phyloP scores from a whole-genome alignment of 2,329 filamentous ascomycete species.

The Coniella vitis region DNA sequence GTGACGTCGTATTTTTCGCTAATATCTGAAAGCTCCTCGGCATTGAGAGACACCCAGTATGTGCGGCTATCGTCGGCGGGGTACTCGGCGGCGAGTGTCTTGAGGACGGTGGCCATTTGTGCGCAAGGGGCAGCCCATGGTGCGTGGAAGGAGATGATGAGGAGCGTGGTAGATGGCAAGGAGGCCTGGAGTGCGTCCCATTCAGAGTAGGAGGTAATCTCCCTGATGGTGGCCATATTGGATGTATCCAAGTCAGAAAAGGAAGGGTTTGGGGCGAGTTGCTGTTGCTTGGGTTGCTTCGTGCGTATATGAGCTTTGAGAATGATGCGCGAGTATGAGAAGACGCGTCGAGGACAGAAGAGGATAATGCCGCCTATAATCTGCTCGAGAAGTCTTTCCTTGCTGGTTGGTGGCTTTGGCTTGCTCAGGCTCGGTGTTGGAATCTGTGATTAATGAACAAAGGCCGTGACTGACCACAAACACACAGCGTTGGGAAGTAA shows the following conservation, averaged over 20 bases:
- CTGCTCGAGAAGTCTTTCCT: background rate
- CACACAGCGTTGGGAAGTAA: background rate
- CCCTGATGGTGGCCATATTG: conserved; percentile 66
- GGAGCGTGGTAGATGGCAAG: conserved; percentile 62
- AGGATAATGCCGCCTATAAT: too few species aligned
- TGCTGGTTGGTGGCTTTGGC: background rate
- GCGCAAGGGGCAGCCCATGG: conserved; percentile 95
- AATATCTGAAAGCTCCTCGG: conserved; percentile 87
- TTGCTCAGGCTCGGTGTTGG: too few species aligned
- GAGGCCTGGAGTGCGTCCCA: conserved; percentile 65
- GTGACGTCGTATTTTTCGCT: conserved; percentile 91
- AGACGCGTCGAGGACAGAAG: background rate
- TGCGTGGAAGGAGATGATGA: conserved; percentile 90
- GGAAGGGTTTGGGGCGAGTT: background rate
- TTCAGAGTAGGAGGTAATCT: conserved; percentile 66
- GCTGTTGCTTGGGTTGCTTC: background rate
- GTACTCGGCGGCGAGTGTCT: conserved; percentile 81
- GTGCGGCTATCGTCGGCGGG: conserved; percentile 56
- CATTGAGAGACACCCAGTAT: conserved; percentile 85
- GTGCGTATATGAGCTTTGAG: background rate
- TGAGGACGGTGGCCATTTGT: conserved; percentile 84
- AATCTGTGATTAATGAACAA: background rate
- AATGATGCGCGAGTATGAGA: background rate
- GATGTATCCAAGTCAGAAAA: background rate
- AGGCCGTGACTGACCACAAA: background rate